Conservation (phyloP, 208 protist genomes). For the Trypanosoma theileri region DNA sequence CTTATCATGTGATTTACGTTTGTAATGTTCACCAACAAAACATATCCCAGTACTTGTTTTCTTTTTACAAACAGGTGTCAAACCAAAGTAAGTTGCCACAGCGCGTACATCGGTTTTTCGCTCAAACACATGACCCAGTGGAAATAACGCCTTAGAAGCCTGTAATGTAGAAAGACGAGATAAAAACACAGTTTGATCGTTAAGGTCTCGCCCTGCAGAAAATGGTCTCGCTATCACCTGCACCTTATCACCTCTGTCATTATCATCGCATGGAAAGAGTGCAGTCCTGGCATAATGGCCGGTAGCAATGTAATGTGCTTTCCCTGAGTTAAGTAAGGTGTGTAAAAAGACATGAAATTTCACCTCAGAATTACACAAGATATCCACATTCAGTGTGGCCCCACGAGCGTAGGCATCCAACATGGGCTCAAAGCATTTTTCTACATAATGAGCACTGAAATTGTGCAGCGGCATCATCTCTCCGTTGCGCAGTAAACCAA, state of each 20-base stretch:
- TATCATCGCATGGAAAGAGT: slow-evolving; percentile 2
- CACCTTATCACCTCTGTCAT: background rate
- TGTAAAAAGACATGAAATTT: slow-evolving; percentile 66
- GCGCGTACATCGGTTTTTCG: slow-evolving; percentile 64
- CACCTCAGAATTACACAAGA: slow-evolving; percentile 76
- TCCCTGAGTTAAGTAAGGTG: slow-evolving; percentile 15
- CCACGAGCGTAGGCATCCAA: slow-evolving; percentile 61
- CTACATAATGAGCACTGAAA: slow-evolving; percentile 48
- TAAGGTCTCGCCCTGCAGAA: slow-evolving; percentile 56
- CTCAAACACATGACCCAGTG: slow-evolving; percentile 68
- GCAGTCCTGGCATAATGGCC: slow-evolving; percentile 80
- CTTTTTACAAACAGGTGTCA: slow-evolving; percentile 32
- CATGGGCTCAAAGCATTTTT: slow-evolving; percentile 75
- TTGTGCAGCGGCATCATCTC: slow-evolving; percentile 41
- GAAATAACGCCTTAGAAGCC: slow-evolving; percentile 51
- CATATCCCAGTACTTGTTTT: slow-evolving; percentile 84
- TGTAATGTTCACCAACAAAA: slow-evolving; percentile 51
- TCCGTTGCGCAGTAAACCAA: slow-evolving; percentile 34
- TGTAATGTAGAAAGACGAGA: slow-evolving; percentile 40
- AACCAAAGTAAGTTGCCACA: slow-evolving; percentile 35
- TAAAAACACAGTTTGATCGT: slow-evolving; percentile 79
- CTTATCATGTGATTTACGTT: background rate
- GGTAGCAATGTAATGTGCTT: slow-evolving; percentile 50
- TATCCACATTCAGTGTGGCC: slow-evolving; percentile 76
- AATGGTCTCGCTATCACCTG: slow-evolving; percentile 55